Percentiles rank a stretch among this genome's conserved stretches.
Conservation (phyloP, 495 filamentous ascomycete species). For the Aspergillus bertholletiae region DNA sequence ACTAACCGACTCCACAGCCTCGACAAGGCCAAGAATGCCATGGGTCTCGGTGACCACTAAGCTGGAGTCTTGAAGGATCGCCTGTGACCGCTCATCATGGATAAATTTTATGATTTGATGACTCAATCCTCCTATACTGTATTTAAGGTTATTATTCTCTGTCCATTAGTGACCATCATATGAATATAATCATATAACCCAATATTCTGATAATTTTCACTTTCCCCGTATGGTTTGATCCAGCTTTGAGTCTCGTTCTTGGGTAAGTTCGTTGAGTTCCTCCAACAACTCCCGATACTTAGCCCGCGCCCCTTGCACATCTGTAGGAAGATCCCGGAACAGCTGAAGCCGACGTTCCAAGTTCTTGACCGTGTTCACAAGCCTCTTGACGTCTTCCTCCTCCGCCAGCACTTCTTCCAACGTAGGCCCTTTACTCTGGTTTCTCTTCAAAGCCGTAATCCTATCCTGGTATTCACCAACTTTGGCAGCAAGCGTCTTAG, state of each 20-base stretch:
- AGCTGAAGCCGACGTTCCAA: slow-evolving; percentile 53
- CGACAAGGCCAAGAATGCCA: slow-evolving; percentile 57
- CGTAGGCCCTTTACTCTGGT: slow-evolving; percentile 32
- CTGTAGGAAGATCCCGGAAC: slow-evolving; percentile 68
- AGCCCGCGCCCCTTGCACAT: slow-evolving; percentile 59
- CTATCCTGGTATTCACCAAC: slow-evolving; percentile 56
- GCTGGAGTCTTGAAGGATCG: background rate
- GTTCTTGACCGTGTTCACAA: slow-evolving; percentile 34
- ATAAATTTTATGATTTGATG: slow-evolving; percentile 6
- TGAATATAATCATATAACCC: background rate
- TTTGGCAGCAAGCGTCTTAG: slow-evolving; percentile 55
- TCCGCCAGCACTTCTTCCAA: slow-evolving; percentile 49
- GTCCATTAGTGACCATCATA: background rate
- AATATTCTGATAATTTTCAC: background rate
- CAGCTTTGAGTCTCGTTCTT: slow-evolving; percentile 64
- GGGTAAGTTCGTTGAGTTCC: slow-evolving; percentile 55
- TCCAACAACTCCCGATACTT: slow-evolving; percentile 61
- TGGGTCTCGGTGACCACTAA: slow-evolving; percentile 52
- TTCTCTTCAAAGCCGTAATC: slow-evolving; percentile 38
- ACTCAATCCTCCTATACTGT: background rate
- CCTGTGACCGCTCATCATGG: background rate
- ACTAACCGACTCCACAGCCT: slow-evolving; percentile 29
- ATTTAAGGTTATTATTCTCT: background rate
- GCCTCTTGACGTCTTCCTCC: slow-evolving; percentile 35
- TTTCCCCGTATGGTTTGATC: slow-evolving; percentile 42